These are phyloP conservation scores for Draba incana DNA, from an alignment of 345 rosid genomes.

Conservation along the genomic window DNA sequence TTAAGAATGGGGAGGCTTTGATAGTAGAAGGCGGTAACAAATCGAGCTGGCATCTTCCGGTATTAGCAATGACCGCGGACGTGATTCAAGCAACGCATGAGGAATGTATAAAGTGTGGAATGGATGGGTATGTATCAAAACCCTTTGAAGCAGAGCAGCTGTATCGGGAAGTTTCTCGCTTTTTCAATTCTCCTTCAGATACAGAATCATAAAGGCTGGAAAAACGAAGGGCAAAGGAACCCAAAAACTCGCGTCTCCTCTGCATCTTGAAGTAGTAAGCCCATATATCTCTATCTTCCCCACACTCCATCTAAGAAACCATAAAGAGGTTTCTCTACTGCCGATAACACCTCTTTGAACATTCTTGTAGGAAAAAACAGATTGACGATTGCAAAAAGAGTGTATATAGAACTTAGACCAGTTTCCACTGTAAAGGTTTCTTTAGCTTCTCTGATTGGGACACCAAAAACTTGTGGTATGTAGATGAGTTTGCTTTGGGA, in stretches of 20 bases:
- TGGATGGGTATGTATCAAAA: conserved; percentile 95
- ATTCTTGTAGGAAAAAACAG: conserved; percentile 26
- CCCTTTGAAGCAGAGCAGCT: conserved; percentile 93
- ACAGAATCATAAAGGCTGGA: conserved; percentile 29
- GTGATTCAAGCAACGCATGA: conserved; percentile 89
- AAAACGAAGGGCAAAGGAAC: conserved; percentile 19
- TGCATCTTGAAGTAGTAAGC: conserved; percentile 33
- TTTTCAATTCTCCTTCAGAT: conserved; percentile 46
- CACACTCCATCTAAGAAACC: neutral
- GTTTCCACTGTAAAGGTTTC: conserved; percentile 35
- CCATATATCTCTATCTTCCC: neutral
- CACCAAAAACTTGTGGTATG: conserved; percentile 28
- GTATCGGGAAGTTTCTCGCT: conserved; percentile 74
- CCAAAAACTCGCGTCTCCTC: conserved; percentile 21
- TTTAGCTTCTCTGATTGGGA: conserved; percentile 22
- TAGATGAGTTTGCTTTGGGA: conserved; percentile 35
- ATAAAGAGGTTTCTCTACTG: neutral
- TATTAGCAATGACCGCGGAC: conserved; percentile 98
- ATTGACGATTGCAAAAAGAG: conserved; percentile 37
- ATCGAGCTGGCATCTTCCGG: conserved; percentile 60
- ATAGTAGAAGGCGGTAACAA: conserved; percentile 31
- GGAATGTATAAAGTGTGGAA: conserved; percentile 62
- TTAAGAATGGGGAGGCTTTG: too few species aligned
- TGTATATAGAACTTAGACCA: conserved; percentile 34
- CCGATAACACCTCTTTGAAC: neutral